A percentile compares a stretch with the other conserved stretches of the same genome.
These are phyloP conservation scores for Entomophthora muscae DNA, from an alignment of 371 early-diverging fungal species.

Conservation along the genomic window DNA sequence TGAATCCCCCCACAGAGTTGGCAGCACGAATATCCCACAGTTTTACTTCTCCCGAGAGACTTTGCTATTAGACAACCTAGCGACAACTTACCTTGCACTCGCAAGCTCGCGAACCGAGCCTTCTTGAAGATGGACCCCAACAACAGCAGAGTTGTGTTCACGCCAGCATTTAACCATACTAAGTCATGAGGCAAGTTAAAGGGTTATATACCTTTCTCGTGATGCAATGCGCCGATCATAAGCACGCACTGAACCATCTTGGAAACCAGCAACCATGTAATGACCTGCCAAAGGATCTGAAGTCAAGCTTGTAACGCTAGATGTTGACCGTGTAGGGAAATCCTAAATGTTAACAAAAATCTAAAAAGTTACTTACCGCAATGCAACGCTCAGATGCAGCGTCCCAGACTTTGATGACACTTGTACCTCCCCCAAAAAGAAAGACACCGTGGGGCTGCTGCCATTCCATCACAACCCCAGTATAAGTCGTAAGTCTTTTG, in stretches of 20 bases:
- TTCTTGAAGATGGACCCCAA: conserved; percentile 40
- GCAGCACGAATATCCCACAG: conserved; percentile 65
- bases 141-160: conserved; percentile 43
- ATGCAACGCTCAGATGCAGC: conserved; percentile 54
- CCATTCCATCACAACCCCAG: conserved; percentile 55
- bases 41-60: conserved; percentile 49
- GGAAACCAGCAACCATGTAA: conserved; percentile 57
- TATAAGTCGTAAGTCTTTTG: conserved; percentile 26
- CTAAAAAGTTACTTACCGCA: conserved; percentile 24
- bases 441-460: conserved; percentile 51
- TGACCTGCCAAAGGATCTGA: conserved; percentile 46
- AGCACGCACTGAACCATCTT: conserved; percentile 59
- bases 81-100: conserved; percentile 30
- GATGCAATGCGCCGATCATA: conserved; percentile 50
- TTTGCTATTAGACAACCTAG: conserved; percentile 12
- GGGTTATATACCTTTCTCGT: conserved; percentile 22
- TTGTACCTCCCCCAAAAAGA: conserved; percentile 52
- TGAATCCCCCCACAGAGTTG: conserved; percentile 26
- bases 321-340: conserved; percentile 43
- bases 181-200: conserved; percentile 7
- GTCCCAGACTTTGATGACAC: conserved; percentile 66
- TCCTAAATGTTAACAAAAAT: conserved; percentile 16
- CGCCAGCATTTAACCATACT: conserved; percentile 39
- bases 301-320: conserved; percentile 48
- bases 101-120: conserved; percentile 38